Evolutionary conservation across 2,329 filamentous ascomycete genomes (phyloP).

Genomic region (Emergomyces pasteurianus): DNA sequence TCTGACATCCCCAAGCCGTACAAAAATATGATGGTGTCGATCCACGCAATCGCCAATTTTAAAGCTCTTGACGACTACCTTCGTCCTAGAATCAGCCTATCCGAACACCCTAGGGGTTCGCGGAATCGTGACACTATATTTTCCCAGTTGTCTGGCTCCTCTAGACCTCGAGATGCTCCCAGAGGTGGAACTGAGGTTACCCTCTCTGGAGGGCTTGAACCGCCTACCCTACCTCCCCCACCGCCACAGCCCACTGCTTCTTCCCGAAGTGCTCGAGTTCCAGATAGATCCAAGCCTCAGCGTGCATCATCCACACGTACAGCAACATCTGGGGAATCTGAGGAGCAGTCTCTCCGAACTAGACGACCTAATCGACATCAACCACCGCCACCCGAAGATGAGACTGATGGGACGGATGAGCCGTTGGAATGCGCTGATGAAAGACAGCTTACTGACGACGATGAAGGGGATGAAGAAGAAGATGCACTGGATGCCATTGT

Average conservation of each 20-base stretch:
- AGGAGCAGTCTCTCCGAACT: slow-evolving; percentile 30
- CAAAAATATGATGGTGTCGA: slow-evolving; percentile 93
- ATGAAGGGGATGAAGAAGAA: slow-evolving; percentile 48
- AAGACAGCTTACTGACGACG: slow-evolving; percentile 59
- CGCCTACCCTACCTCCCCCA: slow-evolving; percentile 15
- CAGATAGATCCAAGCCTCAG: slow-evolving; percentile 2
- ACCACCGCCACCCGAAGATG: slow-evolving; percentile 42
- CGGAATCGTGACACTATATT: slow-evolving; percentile 50
- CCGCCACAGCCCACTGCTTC: slow-evolving; percentile 9
- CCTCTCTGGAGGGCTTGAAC: background rate
- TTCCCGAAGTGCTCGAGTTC: background rate
- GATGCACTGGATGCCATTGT: slow-evolving; percentile 71
- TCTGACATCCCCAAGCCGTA: slow-evolving; percentile 63
- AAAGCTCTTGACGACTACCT: slow-evolving; percentile 94
- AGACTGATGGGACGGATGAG: slow-evolving; percentile 52
- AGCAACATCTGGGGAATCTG: slow-evolving; percentile 25
- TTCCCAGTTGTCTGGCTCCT: slow-evolving; percentile 51
- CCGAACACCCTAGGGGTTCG: slow-evolving; percentile 57
- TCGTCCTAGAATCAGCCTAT: slow-evolving; percentile 71
- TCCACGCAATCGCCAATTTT: slow-evolving; percentile 96
- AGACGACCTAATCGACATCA: slow-evolving; percentile 53
- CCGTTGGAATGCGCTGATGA: slow-evolving; percentile 89
- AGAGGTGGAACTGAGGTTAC: slow-evolving; percentile 12
- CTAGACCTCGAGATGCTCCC: slow-evolving; percentile 45
- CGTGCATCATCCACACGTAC: slow-evolving; percentile 5